Percentiles rank a stretch among this genome's conserved stretches.
These are phyloP conservation scores for Globisporangium perplexum DNA, from an alignment of 352 stramenopile genomes.

Conservation along the genomic window DNA sequence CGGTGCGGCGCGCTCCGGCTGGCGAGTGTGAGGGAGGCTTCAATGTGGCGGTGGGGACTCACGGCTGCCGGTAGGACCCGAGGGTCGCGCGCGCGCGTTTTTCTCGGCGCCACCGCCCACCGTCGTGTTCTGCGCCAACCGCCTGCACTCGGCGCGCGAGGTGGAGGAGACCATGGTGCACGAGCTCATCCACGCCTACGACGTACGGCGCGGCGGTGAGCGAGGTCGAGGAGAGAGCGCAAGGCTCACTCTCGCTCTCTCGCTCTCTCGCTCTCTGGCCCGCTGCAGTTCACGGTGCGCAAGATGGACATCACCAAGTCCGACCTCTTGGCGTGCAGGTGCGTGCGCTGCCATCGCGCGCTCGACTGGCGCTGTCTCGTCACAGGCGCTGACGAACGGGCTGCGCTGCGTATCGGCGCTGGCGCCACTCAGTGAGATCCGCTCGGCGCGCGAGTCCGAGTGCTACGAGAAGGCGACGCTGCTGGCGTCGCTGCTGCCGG, in stretches of 20 bases:
- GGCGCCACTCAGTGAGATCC: slow-evolving; percentile 50
- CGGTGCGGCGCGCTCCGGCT: slow-evolving; percentile 22
- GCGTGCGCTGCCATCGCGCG: no score
- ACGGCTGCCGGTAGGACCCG: slow-evolving; percentile 30
- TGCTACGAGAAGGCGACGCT: slow-evolving; percentile 73
- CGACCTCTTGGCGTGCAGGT: slow-evolving; percentile 76
- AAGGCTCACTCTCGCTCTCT: no score
- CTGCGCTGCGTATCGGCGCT: no score
- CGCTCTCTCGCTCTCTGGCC: no score
- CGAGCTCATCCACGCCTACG: slow-evolving; percentile 83
- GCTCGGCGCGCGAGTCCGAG: slow-evolving; percentile 75
- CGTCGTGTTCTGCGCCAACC: slow-evolving; percentile 80
- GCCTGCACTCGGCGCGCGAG: slow-evolving; percentile 59
- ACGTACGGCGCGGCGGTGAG: slow-evolving; percentile 27
- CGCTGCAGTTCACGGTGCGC: slow-evolving; percentile 62
- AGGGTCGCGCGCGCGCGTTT: slow-evolving; percentile 72
- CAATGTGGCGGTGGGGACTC: no score
- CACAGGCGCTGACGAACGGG: no score
- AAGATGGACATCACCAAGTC: slow-evolving; percentile 85
- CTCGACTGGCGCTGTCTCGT: background rate
- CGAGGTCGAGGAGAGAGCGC: no score
- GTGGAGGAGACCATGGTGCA: slow-evolving; percentile 83
- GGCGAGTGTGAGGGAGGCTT: no score
- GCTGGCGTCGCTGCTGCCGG: slow-evolving; percentile 45
- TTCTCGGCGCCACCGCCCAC: slow-evolving; percentile 79